A percentile compares a stretch with the other conserved stretches of the same genome.
Evolutionary conservation across 78 protist genomes (phyloP).

Genomic region (Protostelium mycophagum): DNA sequence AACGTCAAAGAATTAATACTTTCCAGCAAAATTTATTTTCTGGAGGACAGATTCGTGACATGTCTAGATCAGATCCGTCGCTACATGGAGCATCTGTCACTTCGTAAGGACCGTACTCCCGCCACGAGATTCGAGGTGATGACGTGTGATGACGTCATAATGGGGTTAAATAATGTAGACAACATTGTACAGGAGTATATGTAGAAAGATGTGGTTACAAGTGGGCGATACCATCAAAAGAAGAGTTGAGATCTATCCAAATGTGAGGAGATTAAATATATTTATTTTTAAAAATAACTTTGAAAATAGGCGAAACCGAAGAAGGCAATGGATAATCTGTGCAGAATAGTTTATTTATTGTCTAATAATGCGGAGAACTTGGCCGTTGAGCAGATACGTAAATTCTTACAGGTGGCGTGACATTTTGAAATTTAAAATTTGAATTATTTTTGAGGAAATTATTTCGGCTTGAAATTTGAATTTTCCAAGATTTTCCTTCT

Average conservation of each 20-base stretch:
- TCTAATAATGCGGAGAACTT: background rate
- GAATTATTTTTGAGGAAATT: no score
- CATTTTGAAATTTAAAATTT: no score
- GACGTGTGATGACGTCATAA: background rate
- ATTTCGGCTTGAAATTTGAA: no score
- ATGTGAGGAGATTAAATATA: background rate
- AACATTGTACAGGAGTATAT: background rate
- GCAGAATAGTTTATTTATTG: background rate
- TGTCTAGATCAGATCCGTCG: background rate
- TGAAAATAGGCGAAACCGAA: background rate
- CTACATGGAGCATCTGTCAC: background rate
- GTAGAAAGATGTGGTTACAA: background rate
- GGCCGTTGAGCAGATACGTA: background rate
- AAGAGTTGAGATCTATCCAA: background rate
- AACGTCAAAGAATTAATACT: no score
- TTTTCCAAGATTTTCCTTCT: background rate
- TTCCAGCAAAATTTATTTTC: background rate
- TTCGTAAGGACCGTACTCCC: background rate
- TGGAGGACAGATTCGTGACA: background rate
- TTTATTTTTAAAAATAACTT: no score
- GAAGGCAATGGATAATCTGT: background rate
- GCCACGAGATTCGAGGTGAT: background rate
- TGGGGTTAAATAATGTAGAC: background rate
- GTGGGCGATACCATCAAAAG: background rate
- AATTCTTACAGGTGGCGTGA: background rate